Base-by-base conservation (phyloP, 345 rosid species). In the Streptanthus diversifolius region DNA sequence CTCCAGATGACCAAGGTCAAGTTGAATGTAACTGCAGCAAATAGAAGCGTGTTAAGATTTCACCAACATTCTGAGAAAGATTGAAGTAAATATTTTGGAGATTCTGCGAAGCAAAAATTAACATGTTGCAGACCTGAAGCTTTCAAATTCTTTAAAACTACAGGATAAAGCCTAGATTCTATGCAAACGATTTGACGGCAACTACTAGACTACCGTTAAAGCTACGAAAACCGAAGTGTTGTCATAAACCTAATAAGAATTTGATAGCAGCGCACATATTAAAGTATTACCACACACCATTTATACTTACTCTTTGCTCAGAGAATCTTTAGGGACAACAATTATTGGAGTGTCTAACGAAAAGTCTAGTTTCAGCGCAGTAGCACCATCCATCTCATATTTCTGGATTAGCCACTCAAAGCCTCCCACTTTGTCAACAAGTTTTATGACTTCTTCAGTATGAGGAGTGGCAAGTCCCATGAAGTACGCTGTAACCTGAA, bases 361-460 rank as follows among this genome's bases (percentile, higher is more conserved):
- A 72, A 95, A 98, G 76, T 95, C 98, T 76, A 95, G 83, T 89
- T 90, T 95, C 65, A 95, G 66, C 14, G 99, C 96, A 75, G 93
- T 77, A 65, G 98, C 85, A 68, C 99, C 99, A 73, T 95, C 99
- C 72, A 95, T 90, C 80, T 95, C 99, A 70, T 86, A 83, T 79
- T 95, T 95, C 81, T 91, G 89, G 79, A 95, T 86, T 62, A 91
- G 80, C 99, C 99, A 88, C 90, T 95, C 99, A 79, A 95, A 87
- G 69, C 82, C 99, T 51, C 99, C 99, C 81, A 95, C 98, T 85
- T 90, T 95, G 80, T 91, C 99, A 64, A 87, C 98, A 68, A 95
- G 95, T 81, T 91, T 86, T 65, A 95, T 90, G 68, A 88, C 97
- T 84, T 95, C 99, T 82, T 95, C 98, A 60, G 90, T 58, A 71